Base-by-base conservation (phyloP, 805 yeast genomes). In the Myxozyma geophila region DNA sequence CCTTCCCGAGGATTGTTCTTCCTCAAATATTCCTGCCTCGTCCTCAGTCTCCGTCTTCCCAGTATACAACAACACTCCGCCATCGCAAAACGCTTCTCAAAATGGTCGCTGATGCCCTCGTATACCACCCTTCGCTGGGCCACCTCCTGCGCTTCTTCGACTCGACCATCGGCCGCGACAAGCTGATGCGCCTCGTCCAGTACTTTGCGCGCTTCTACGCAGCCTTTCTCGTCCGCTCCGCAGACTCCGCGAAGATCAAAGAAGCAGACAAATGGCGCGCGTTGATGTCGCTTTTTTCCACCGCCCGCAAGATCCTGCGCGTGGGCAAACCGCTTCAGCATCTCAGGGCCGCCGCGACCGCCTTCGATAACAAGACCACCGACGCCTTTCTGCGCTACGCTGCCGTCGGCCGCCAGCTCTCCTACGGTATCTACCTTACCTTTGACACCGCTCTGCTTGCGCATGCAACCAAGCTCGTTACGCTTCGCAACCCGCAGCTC, bases 291-390 rank as follows among this genome's bases (percentile, higher is more conserved):
- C 85, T 88, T 67, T 82, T 90, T 37, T 82, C 90, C 1, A 75
- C 87, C 63, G 81, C 90, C 67, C 86, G 98, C 75, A 93, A 93
- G 79, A 87, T 92, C 23, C 78, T 92, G 80, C 84, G 98, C 72
- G 85, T 88, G 72, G 83, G 91, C 67, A 92, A 92, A 77, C 96
- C 96, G 0, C 78, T 92, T 71, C 70, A 70, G 53, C 91, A 88
- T 74, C 73, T 89, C 59, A 85, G 86, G 70, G 82, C 84, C n/a
- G 89, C 92, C 4, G 80, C 88, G 1, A 81, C 82, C 67, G 83
- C 89, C 13, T 83, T 80, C 70, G 89, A 86, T 73, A 86, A 90
- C 76, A 87, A 89, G 79, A 82, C 91, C 51, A 74, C 82, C 58
- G 93, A 88, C 74, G 82, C 83, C 10, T 76, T 85, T 33, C 68